These are phyloP conservation scores for Candida nitratophila DNA, from an alignment of 805 yeast species.

Conservation along the genomic window DNA sequence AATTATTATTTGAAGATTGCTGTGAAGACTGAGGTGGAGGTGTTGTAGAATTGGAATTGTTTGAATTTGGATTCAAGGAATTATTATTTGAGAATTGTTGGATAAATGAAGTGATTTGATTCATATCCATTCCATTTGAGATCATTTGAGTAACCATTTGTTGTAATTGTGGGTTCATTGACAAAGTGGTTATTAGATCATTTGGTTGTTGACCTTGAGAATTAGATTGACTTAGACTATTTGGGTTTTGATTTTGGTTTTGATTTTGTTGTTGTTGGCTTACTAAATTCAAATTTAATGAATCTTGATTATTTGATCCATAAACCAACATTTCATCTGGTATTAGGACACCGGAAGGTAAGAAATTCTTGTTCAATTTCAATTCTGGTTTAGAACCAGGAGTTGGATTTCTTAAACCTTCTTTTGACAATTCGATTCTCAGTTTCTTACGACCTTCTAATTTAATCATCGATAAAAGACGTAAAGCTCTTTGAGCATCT, in stretches of 20 bases:
- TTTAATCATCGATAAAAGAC: slow-evolving; percentile 35
- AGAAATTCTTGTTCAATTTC: slow-evolving; percentile 33
- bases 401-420: slow-evolving; percentile 39
- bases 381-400: slow-evolving; percentile 36
- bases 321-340: slow-evolving; percentile 40
- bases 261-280: slow-evolving; percentile 1
- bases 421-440: slow-evolving; percentile 55
- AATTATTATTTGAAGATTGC: not conserved
- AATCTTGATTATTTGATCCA: slow-evolving; percentile 4
- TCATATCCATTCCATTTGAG: slow-evolving; percentile 28
- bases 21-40: not conserved
- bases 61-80: not conserved
- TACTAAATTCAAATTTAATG: too few species aligned
- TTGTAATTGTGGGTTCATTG: slow-evolving; percentile 25
- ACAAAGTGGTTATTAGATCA: slow-evolving; percentile 18
- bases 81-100: slow-evolving; percentile 17
- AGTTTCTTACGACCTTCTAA: slow-evolving; percentile 41
- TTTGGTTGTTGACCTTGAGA: slow-evolving; percentile 9
- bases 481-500: slow-evolving; percentile 46
- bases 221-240: slow-evolving; percentile 1
- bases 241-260: too few species aligned
- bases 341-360: slow-evolving; percentile 52
- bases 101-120: slow-evolving; percentile 23
- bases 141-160: slow-evolving; percentile 29
- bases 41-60: not conserved